A percentile compares a stretch with the other conserved stretches of the same genome.
Conservation (phyloP, 1,284 basidiomycete species). For the Ceratobasidium sp. region DNA sequence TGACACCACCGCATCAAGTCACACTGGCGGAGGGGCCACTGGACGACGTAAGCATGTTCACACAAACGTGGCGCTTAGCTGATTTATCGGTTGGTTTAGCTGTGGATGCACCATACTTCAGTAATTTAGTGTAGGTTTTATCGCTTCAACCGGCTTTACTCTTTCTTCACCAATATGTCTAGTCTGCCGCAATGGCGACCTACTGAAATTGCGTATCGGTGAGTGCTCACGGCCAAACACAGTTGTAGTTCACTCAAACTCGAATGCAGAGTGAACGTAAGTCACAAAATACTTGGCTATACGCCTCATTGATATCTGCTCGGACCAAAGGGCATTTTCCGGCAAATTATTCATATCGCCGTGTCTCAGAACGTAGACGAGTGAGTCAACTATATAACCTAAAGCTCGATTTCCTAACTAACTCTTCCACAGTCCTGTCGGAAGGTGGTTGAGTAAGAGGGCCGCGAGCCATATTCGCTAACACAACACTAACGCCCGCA, state of each 20-base stretch:
- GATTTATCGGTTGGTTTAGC: not conserved
- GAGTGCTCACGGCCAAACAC: not conserved
- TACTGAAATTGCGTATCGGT: constrained; percentile 9
- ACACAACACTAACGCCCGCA: not conserved
- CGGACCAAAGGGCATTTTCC: not conserved
- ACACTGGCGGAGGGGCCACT: not conserved
- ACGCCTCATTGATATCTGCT: not conserved
- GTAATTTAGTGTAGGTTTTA: not conserved
- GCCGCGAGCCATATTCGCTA: not conserved
- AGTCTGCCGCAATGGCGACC: constrained; percentile 11
- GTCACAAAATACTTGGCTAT: not conserved
- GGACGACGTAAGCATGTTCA: not conserved
- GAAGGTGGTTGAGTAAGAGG: not conserved
- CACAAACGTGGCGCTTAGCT: no score
- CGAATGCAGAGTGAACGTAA: constrained; percentile 1
- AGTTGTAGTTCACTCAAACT: no score
- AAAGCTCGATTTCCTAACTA: not conserved
- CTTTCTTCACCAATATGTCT: not conserved
- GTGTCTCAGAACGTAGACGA: not conserved
- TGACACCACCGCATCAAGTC: not conserved
- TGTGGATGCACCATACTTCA: not conserved
- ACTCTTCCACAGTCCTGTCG: not conserved
- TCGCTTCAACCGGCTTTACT: not conserved
- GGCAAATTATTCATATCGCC: not conserved
- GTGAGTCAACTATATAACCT: not conserved